phyloP scores from a whole-genome alignment of 495 filamentous ascomycete genomes.

The Ramalina intermedia region DNA sequence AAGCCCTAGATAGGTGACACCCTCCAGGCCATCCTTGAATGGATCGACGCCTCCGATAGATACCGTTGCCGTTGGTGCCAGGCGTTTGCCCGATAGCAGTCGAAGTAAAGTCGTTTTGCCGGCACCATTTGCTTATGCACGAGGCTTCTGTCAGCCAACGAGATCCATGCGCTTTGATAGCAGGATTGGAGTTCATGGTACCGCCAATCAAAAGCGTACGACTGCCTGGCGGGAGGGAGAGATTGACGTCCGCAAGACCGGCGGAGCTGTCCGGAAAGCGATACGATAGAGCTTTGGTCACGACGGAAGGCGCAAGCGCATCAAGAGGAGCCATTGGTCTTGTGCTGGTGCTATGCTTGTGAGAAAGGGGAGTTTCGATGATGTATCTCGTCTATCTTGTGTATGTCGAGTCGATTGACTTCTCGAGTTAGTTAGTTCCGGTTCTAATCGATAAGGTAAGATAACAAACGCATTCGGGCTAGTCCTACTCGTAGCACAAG shows the following conservation, averaged over 20 bases:
- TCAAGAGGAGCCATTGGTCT: neutral
- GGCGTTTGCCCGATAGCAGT: slow-evolving; percentile 78
- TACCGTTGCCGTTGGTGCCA: slow-evolving; percentile 62
- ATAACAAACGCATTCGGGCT: too few species aligned
- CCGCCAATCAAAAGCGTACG: slow-evolving; percentile 89
- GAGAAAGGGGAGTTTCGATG: too few species aligned
- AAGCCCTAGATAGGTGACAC: slow-evolving; percentile 89
- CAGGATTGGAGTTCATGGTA: slow-evolving; percentile 19
- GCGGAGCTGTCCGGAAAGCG: slow-evolving; percentile 67
- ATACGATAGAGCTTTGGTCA: slow-evolving; percentile 67
- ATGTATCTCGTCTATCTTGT: too few species aligned
- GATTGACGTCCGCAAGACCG: slow-evolving; percentile 54
- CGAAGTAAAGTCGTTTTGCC: slow-evolving; percentile 95
- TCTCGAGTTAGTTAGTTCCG: too few species aligned
- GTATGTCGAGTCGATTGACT: too few species aligned
- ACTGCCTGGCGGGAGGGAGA: slow-evolving; percentile 65
- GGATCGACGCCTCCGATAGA: slow-evolving; percentile 71
- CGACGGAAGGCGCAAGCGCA: slow-evolving; percentile 38
- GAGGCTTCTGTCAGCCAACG: neutral
- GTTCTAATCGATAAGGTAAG: too few species aligned
- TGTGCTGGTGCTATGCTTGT: too few species aligned
- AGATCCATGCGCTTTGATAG: neutral
- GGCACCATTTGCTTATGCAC: slow-evolving; percentile 66
- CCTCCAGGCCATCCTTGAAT: slow-evolving; percentile 74
- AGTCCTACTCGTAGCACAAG: too few species aligned